Evolutionary conservation across 257 asterid genomes (phyloP).

Genomic region (Lavandula angustifolia): DNA sequence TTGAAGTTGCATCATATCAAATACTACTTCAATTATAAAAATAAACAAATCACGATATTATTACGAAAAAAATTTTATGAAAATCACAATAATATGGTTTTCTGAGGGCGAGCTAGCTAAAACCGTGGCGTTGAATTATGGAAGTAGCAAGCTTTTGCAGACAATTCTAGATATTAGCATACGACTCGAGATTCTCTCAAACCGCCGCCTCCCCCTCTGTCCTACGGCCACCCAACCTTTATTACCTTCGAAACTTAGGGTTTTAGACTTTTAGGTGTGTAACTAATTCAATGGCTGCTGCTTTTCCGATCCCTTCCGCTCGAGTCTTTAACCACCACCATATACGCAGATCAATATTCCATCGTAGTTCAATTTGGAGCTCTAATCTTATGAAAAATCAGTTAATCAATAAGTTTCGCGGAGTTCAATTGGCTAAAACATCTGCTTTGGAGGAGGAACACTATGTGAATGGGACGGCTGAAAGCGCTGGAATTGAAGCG

Average conservation of each 20-base stretch:
- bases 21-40: too few relatives aligned
- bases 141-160: too few relatives aligned
- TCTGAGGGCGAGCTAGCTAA: too few relatives aligned
- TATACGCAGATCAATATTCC: constrained; percentile 10
- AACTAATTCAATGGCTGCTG: constrained; percentile 47
- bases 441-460: constrained; percentile 31
- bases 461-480: constrained; percentile 45
- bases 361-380: constrained; percentile 24
- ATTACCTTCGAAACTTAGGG: constrained; percentile 10
- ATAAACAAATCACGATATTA: too few relatives aligned
- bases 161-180: not conserved
- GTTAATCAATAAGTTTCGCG: constrained; percentile 26
- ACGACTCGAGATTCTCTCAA: constrained; percentile 11
- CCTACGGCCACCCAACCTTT: not conserved
- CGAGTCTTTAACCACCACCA: constrained; percentile 34
- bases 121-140: too few relatives aligned
- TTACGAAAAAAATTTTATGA: too few relatives aligned
- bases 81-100: too few relatives aligned
- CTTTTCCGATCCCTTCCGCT: too few relatives aligned
- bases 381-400: constrained; percentile 9
- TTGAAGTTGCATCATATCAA: too few relatives aligned
- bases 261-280: not conserved
- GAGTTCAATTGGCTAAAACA: constrained; percentile 27
- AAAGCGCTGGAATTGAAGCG: constrained; percentile 41
- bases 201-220: constrained; percentile 21